Percentiles rank a stretch among this genome's conserved stretches.
These are phyloP conservation scores for Nowakowskiella sp. DNA, from an alignment of 192 early-diverging fungal genomes.

Conservation along the genomic window DNA sequence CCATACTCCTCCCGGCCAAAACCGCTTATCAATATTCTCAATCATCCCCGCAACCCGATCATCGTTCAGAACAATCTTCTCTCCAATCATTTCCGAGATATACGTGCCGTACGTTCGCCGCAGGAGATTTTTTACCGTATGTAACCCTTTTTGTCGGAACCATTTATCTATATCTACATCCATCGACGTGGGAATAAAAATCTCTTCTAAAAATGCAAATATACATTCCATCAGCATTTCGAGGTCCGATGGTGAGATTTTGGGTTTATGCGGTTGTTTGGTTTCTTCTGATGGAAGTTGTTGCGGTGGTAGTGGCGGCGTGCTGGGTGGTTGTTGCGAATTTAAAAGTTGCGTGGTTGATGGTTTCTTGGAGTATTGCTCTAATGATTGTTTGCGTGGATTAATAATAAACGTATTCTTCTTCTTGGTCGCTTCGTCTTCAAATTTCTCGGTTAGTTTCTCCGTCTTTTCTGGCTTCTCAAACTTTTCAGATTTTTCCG, in stretches of 20 bases:
- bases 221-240: conserved; percentile 33
- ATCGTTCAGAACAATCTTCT: conserved; percentile 5
- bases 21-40: conserved; percentile 8
- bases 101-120: conserved; percentile 27
- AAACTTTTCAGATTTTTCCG: too few species aligned
- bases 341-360: background rate
- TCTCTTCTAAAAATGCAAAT: conserved; percentile 38
- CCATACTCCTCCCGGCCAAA: conserved; percentile 33
- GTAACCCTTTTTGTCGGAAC: conserved; percentile 36
- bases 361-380: too few species aligned
- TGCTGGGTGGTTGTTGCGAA: background rate
- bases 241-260: conserved; percentile 14
- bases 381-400: too few species aligned
- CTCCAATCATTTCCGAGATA: conserved; percentile 15
- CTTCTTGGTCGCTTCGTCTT: too few species aligned
- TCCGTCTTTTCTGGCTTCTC: too few species aligned
- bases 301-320: background rate
- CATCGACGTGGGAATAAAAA: conserved; percentile 18
- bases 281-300: background rate
- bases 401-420: too few species aligned
- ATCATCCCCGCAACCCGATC: conserved; percentile 21
- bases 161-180: too few species aligned
- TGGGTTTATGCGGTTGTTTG: background rate
- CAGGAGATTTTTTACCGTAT: conserved; percentile 32
- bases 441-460: too few species aligned